Evolutionary conservation across 2,329 filamentous ascomycete species (phyloP), one percentile per base, ranked within the genome.

Genomic region (Scedosporium minutisporum): DNA sequence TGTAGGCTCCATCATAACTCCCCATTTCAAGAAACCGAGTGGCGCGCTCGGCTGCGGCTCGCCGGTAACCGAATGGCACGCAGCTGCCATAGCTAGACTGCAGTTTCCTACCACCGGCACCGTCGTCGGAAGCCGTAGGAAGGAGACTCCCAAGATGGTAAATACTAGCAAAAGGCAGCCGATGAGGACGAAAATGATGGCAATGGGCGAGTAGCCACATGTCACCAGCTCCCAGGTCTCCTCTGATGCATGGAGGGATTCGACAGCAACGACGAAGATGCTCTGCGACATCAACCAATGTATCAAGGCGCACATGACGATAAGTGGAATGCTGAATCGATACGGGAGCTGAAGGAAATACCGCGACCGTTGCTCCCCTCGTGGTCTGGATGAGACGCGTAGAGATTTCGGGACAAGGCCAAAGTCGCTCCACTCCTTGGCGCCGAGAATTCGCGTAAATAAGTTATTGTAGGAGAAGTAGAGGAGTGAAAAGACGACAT

Each of bases 301-400:
- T 3, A 55, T 18, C 18, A 55, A 6, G 51, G 51, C 51, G 51
- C 18, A 23, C 18, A 64, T 53, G 2, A 55, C 27, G 0, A 70
- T 59, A 6, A 71, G 62, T 1, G 69, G 67, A 4, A 70, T 25
- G 16, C 65, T 66, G 57, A 67, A 69, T 9, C 57, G 57, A 25
- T 68, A 70, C 6, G 69, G 68, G 2, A 70, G 55, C 44, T 69
- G 67, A 2, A 70, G 62, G 42, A 67, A 59, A 57, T 69, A 69
- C 2, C 61, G 67, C 2, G 69, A 70, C 1, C 60, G 23, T 46
- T 70, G 69, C 4, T 65, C 25, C 2, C 68, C 68, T 4, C 6
- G 58, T 0, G 67, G 67, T 12, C 21, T 27, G 1, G 51, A 21
- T 7, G 51, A 55, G 21, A 55, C 51, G 12, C 51, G 51, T 23